Base-by-base conservation (phyloP, 225 moss, liverwort and hornwort genomes). In the Ulota crispa region DNA sequence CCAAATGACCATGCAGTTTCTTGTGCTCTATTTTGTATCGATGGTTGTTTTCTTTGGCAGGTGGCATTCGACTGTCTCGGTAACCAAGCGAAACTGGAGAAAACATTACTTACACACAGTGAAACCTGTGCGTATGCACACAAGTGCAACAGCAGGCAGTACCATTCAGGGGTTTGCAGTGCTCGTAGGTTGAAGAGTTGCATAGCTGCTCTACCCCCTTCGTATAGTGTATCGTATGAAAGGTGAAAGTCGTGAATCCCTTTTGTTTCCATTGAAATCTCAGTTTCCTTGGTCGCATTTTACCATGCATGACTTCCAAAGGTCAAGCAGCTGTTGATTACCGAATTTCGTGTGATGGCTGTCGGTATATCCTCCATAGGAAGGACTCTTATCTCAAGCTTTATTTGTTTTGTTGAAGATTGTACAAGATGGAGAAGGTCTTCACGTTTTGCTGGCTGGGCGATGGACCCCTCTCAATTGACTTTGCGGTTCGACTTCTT, bases 401-500 rank as follows among this genome's bases (percentile, higher is more conserved):
- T 57, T 66, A 15, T 21, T 76, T 82, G 79, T 74, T 83, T 77
- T 81, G 8, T 34, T 87, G 74, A 68, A 89, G 87, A 59, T 80
- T 70, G 72, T 8, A 67, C 85, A 70, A 83, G 82, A 78, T 81
- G 84, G 87, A 85, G 78, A 82, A 62, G 61, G 78, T 89, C 60
- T 80, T 89, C n/a, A 73, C 34, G 89, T 87, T 87, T 42, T 89
- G 87, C 80, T 89, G 87, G 87, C 74, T 87, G 26, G 80, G 79
- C 30, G 85, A 89, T 78, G 89, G 89, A 45, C 89, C 85, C 77
- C 83, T 89, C 78, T 80, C 87, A 13, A 74, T 87, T 7, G 82
- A 89, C 56, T 83, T 87, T 8, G 85, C 85, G 62, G 36, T 69
- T 45, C 82, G 75, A 54, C 65, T 89, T 80, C 80, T 89, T 74